Base-by-base conservation (phyloP, 371 early-diverging fungal genomes). In the Mucor velutinosus region DNA sequence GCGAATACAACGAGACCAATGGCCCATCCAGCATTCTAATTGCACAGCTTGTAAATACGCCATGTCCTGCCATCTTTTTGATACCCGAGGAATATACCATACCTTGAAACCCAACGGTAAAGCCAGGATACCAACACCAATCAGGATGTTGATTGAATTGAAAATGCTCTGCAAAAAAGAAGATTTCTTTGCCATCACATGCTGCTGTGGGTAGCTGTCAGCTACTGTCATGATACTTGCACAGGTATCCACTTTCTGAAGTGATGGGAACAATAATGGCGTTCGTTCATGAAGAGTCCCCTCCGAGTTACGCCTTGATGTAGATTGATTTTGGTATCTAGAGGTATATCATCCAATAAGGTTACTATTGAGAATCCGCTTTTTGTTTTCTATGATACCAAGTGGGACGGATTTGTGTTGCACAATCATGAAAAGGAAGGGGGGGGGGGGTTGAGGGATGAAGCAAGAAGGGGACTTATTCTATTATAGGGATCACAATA, bases 81-180 rank as follows among this genome's bases (percentile, higher is more conserved):
- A 27, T 21, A 0, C 14, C 37, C 21, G 5, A 19, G 6, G 7
- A 1, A 47, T 23, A 49, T 11, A 23, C 19, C 21, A 65, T 80
- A 74, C 80, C 70, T 80, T 83, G 67, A 93, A 84, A 30, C 89
- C 89, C 59, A 85, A 80, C 2, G 93, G 92, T 53, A 82, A 76
- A 10, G 88, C 71, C 15, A 86, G 68, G 69, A 87, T 80, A 23
- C 87, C 87, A 47, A 89, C 85, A 49, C 89, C 90, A 56, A 88
- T 83, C 57, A 90, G 75, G n/a, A 89, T 77, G 65, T 90, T 90
- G 71, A 89, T 82, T 0, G 87, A 76, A 69, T 89, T 89, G 58
- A 88, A 87, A 15, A 80, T 74, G 7, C 86, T 78, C 61, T 73
- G 73, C 8, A 76, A 64, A 70, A 83, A 84, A 10, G 81, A 78